Conservation (phyloP, 202 grass and related monocot species). For the Hordeum pubiflorum region DNA sequence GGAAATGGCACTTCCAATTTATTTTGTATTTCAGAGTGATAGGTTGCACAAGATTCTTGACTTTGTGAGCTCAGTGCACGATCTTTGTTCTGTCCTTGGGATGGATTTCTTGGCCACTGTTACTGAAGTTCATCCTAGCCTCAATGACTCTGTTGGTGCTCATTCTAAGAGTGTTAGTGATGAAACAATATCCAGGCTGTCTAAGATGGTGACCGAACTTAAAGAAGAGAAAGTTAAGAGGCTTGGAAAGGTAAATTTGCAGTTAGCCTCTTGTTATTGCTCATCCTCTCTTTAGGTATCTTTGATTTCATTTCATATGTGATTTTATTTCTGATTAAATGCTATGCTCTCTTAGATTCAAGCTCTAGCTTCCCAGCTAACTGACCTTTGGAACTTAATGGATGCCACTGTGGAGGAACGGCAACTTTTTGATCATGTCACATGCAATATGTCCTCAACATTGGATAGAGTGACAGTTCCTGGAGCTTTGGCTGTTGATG, state of each 20-base stretch:
- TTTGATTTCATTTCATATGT: conserved; percentile 3
- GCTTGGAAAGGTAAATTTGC: conserved; percentile 67
- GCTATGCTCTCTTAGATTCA: conserved; percentile 55
- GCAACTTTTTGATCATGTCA: conserved; percentile 55
- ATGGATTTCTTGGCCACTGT: conserved; percentile 70
- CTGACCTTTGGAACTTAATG: conserved; percentile 94
- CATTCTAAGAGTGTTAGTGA: conserved; percentile 92
- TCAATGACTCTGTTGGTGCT: conserved; percentile 49
- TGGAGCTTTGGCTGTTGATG: conserved; percentile 68
- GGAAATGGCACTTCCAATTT: neutral
- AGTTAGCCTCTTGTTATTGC: conserved; percentile 12
- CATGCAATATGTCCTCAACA: conserved; percentile 49
- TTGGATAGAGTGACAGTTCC: conserved; percentile 63
- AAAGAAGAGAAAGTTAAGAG: conserved; percentile 70
- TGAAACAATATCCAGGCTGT: conserved; percentile 66
- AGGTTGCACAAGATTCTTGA: conserved; percentile 70
- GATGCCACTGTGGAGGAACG: conserved; percentile 52
- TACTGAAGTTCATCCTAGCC: conserved; percentile 81
- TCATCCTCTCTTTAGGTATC: neutral
- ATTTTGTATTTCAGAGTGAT: conserved; percentile 61
- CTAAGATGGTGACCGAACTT: conserved; percentile 58
- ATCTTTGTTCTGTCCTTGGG: conserved; percentile 81
- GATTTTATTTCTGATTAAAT: conserved; percentile 15
- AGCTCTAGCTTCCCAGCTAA: conserved; percentile 68
- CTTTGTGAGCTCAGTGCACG: conserved; percentile 75